phyloP scores from a whole-genome alignment of 1,139 yeast species.

The Lodderomyces pseudojiufengensis region DNA sequence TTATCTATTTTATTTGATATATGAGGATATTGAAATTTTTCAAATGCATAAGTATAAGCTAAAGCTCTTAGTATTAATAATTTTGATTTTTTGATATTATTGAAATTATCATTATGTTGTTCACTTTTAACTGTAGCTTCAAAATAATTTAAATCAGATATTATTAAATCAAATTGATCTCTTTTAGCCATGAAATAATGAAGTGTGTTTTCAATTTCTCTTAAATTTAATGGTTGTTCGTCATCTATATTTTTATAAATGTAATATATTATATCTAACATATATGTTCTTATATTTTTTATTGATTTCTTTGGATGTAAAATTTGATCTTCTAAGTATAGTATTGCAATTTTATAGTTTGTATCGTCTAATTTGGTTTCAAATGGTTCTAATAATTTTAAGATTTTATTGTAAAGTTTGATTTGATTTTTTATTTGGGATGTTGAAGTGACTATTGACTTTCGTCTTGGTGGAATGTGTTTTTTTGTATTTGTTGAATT shows the following conservation, averaged over 20 bases:
- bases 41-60: constrained; percentile 9
- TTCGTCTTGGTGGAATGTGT: not conserved
- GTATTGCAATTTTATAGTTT: not conserved
- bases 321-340: constrained; percentile 7
- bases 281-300: constrained; percentile 2
- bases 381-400: not conserved
- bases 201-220: not conserved
- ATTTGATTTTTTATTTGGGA: constrained; percentile 1
- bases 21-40: constrained; percentile 5
- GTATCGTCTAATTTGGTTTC: not conserved
- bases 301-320: constrained; percentile 1
- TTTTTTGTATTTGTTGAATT: constrained; percentile 1
- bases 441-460: not conserved
- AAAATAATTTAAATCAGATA: constrained; percentile 4
- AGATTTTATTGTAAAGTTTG: not conserved
- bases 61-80: constrained; percentile 3
- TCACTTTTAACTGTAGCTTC: no score
- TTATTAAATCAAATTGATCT: not conserved
- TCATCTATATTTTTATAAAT: not conserved
- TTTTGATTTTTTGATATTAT: constrained; percentile 1
- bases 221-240: not conserved
- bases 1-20: constrained; percentile 1
- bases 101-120: not conserved
- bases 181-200: not conserved
- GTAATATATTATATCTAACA: constrained; percentile 7